Evolutionary conservation across 2,329 filamentous ascomycete species (phyloP), one percentile per base, ranked within the genome.

Genomic region (Cercospora sesami): DNA sequence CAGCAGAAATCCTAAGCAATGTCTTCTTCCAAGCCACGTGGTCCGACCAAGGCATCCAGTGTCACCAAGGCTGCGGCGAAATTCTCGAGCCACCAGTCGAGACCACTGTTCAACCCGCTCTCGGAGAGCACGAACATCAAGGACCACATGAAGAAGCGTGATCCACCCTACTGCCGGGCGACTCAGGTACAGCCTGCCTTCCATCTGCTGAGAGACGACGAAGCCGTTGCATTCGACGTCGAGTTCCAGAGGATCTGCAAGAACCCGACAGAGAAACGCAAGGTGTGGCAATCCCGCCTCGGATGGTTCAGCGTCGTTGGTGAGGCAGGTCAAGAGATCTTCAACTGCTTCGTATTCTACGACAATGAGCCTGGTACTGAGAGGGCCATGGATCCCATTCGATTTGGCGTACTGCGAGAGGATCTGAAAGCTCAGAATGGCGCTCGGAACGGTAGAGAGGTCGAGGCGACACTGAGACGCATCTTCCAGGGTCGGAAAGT

Each of bases 321-420:
- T 16, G 28, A 42, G 16, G n/a, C 30, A 36, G 51, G 65, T 28
- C 30, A 66, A 9, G 26, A 69, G 67, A 63, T 69, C 64, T 28
- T 66, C 63, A 16, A 69, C 53, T 58, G 53, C 53, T 58, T 58
- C 28, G 53, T 58, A 2, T 58, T 58, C 53, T 58, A 31, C n/a
- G 53, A 58, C 26, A 58, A 58, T 31, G 53, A 58, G 30, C 53
- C 16, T 30, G 53, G 26, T 10, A 58, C 53, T 3, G 53, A 58
- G 26, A 31, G 33, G 16, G 53, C 26, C n/a, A n/a, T 30, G 16
- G 30, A 58, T 33, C 53, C 53, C 14, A 58, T 31, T 2, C 53
- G 53, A 4, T 58, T 58, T n/a, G 53, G 53, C 26, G 53, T 58
- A 9, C 53, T 58, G 26, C 12, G 26, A 7, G 53, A 31, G 3